Evolutionary conservation across 2,329 filamentous ascomycete species (phyloP).

Genomic region (Coniella vitis): DNA sequence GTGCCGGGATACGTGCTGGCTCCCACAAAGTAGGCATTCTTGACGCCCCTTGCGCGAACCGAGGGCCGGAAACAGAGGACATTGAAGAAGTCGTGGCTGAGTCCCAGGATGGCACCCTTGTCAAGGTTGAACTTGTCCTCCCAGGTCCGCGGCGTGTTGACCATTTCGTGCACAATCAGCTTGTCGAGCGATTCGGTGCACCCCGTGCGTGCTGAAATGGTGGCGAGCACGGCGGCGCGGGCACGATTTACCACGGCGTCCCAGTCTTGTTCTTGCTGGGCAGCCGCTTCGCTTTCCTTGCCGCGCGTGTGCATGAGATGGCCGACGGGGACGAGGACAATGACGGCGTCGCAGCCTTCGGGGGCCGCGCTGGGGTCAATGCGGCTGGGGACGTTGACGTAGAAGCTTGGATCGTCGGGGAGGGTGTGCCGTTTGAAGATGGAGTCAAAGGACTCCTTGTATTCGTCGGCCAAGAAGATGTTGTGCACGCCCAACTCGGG

Average conservation of each 20-base stretch:
- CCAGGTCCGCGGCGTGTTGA: conserved; percentile 63
- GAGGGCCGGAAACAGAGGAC: conserved; percentile 59
- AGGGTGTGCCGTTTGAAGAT: conserved; percentile 66
- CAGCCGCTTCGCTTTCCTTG: conserved; percentile 24
- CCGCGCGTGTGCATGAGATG: conserved; percentile 50
- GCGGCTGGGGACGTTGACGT: conserved; percentile 68
- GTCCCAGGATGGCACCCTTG: conserved; percentile 65
- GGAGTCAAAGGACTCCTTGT: conserved; percentile 65
- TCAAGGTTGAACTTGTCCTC: conserved; percentile 64
- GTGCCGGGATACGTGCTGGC: conserved; percentile 71
- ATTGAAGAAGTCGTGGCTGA: conserved; percentile 69
- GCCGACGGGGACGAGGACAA: conserved; percentile 66
- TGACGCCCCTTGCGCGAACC: conserved; percentile 44
- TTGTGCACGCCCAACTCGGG: conserved; percentile 64
- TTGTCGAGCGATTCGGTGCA: conserved; percentile 38
- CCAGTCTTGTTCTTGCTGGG: conserved; percentile 49
- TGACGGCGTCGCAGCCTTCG: conserved; percentile 54
- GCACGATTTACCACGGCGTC: conserved; percentile 50
- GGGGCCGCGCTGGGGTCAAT: conserved; percentile 64
- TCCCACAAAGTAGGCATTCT: conserved; percentile 62
- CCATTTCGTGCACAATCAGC: conserved; percentile 51
- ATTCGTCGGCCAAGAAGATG: conserved; percentile 70
- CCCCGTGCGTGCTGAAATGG: conserved; percentile 54
- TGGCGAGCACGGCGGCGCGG: conserved; percentile 52
- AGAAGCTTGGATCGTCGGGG: conserved; percentile 64